Percentiles rank a stretch among this genome's conserved stretches.
phyloP scores from a whole-genome alignment of 805 yeast species.

The Yamadazyma insecticola region DNA sequence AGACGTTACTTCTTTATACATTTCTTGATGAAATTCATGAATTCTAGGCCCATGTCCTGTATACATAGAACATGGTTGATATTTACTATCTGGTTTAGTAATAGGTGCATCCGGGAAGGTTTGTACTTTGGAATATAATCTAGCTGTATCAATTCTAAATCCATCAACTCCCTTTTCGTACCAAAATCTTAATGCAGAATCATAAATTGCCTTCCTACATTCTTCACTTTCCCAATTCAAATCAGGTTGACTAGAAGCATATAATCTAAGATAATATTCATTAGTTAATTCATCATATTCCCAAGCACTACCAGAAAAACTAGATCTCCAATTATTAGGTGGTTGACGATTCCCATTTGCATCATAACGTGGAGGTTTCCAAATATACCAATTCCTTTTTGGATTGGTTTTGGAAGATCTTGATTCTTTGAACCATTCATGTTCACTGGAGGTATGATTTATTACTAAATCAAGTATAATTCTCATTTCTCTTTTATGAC shows the following conservation, averaged over 20 bases:
- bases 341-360: constrained; percentile 47
- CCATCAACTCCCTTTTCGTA: constrained; percentile 54
- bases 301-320: constrained; percentile 56
- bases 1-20: constrained; percentile 38
- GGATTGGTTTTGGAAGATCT: constrained; percentile 46
- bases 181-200: constrained; percentile 50
- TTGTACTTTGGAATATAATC: constrained; percentile 46
- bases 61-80: constrained; percentile 32
- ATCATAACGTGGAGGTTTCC: constrained; percentile 49
- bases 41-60: constrained; percentile 49
- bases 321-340: constrained; percentile 54
- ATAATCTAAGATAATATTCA: constrained; percentile 52
- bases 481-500: constrained; percentile 47
- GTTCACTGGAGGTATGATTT: constrained; percentile 54
- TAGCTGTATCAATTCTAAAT: constrained; percentile 55
- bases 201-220: constrained; percentile 35
- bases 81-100: constrained; percentile 32
- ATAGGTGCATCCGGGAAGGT: constrained; percentile 47
- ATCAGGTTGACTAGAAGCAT: constrained; percentile 55
- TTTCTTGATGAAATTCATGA: constrained; percentile 54
- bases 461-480: constrained; percentile 53
- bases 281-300: constrained; percentile 48
- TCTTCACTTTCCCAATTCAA: constrained; percentile 56
- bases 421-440: constrained; percentile 56
- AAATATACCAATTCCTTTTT: constrained; percentile 59